Base-by-base conservation (phyloP, 441 rosid species). In the Syzygium syzygioides region DNA sequence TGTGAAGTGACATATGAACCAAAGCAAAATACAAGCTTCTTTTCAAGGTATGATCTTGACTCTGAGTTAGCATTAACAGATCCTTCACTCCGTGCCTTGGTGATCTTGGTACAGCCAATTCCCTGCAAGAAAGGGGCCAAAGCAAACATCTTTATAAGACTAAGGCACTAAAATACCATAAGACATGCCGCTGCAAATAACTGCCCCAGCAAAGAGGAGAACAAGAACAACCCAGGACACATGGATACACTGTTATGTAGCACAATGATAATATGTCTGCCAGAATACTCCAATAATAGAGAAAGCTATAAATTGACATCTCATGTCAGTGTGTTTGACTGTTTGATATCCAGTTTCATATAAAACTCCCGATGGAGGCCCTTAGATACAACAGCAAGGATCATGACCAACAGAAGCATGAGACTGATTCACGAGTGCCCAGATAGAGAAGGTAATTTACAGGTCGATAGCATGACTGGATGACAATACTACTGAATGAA, bases 1-100 rank as follows among this genome's bases (percentile, higher is more conserved):
- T 94, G 97, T 89, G 99, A 95, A 25, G 99, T 97, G 87, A 95
- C 89, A 90, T 95, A 90, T 86, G 99, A 98, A 55, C 99, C 99
- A 91, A 96, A 96, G 94, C 97, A 96, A 93, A 96, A 98, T 89
- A 98, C 99, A 48, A 98, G 98, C 96, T 94, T 98, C 94, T 98
- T 98, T 90, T 98, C 99, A 83, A 96, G 99, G 93, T 95, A 96
- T 53, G 99, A 96, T 94, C 99, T 98, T 88, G 97, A 96, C 91
- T 96, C 97, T 71, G 94, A 90, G 92, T 95, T 95, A 79, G 94
- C 96, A 91, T 91, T 92, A 88, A 91, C 91, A 55, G 96, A 95
- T 83, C 95, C 98, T 91, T 95, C 98, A 76, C 89, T 93, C 89
- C 90, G 91, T 89, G 95, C 95, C 93, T 95, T 96, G 48, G 96